Base-by-base conservation (phyloP, 2,329 filamentous ascomycete genomes). In the Byssothecium circinans region DNA sequence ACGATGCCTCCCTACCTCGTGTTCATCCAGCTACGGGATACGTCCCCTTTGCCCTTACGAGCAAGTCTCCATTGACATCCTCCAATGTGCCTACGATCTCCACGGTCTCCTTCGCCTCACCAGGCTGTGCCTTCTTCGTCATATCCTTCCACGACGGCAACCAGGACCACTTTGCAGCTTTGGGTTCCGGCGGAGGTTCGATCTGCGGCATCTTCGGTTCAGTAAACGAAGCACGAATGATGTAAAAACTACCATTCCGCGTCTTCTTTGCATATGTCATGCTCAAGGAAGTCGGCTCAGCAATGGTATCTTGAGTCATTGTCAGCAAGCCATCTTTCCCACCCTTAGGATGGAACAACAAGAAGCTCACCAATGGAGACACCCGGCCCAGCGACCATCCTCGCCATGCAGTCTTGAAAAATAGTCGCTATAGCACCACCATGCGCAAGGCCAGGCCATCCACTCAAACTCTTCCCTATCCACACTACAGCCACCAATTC, bases 371-470 rank as follows among this genome's bases (percentile, higher is more conserved):
- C 64, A 23, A 70, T 45, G 32, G 53, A 39, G 0, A 53, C 57
- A 37, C 58, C 54, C 0, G 34, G 84, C 75, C 61, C 83, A 79
- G 56, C 85, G 71, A 59, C 81, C 78, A 82, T 84, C 35, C 85
- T 76, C n/a, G 83, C 83, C 52, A 89, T 75, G 42, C 79, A 81
- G 73, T 91, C 88, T 65, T 88, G 82, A 30, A 91, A 70, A 3
- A 88, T 68, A 0, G 84, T 89, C 7, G 84, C 85, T 40, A 88
- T 76, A 6, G 79, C 76, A 12, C 88, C 88, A 45, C 88, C 88
- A 71, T 92, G 88, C 42, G 84, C 82, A 33, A 88, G 76, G 11
- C 81, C 79, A 1, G 87, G 87, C 85, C 86, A 91, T 3, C 88
- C 87, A 39, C 79, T 75, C 17, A 86, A 64, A 1, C 76, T 81